Evolutionary conservation across 768 basidiomycete species (phyloP), one percentile per base, ranked within the genome.

Genomic region (Kwoniella heveanensis): DNA sequence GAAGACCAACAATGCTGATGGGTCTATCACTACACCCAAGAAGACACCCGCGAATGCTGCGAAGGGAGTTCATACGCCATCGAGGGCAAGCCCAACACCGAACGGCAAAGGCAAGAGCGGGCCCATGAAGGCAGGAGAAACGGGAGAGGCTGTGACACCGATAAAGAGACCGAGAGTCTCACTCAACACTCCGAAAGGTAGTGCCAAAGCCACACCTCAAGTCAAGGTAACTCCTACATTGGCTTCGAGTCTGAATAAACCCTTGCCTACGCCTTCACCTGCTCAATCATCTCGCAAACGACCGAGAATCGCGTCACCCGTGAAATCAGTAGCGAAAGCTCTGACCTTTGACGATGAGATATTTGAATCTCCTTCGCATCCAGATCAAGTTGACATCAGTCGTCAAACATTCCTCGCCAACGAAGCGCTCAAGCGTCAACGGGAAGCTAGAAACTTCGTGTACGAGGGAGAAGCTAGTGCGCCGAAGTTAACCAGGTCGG

Each of bases 371-470:
- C 49, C 62, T 24, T 2, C 13, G 7, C 53, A 39, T 8, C 0
- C 24, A 25, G 12, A 48, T 10, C 7, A 22, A 36, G 54, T 32
- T 6, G 62, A 64, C 15, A 57, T 64, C 12, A 64, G 25, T 13
- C 56, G 62, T 2, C 49, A 77, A 37, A 62, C 65, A 1, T 80
- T 80, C 50, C 57, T 74, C 17, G 66, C 68, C 7, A 80, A 80
- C 53, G 79, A 80, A 61, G 64, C 70, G 8, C 44, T 72, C 30
- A 60, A 58, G 29, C 25, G 69, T 27, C 70, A 74, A 50, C 60
- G 74, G 49, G 74, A 78, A 59, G 79, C 79, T n/a, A 69, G 79
- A 46, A 78, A 78, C 48, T 80, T 78, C 57, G 60, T 66, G 24
- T 80, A 68, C 62, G 67, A 72, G 51, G 79, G 79, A n/a, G 76